Evolutionary conservation across 1,139 yeast genomes (phyloP).

Genomic region (Candida sp.): DNA sequence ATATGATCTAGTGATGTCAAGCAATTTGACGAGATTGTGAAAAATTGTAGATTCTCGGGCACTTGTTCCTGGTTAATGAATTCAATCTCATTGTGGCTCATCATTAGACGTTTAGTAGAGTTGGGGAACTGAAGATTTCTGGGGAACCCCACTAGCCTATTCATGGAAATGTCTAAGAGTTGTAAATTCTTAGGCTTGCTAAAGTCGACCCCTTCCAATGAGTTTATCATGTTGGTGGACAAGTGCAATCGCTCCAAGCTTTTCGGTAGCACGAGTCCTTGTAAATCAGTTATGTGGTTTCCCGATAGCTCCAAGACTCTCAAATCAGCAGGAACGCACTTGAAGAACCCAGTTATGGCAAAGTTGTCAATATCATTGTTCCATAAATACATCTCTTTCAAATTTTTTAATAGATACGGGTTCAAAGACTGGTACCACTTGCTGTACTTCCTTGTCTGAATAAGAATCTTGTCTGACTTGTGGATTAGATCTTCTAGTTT

Average conservation of each 20-base stretch:
- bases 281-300: conserved; percentile 20
- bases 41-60: conserved; percentile 18
- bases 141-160: conserved; percentile 10
- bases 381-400: conserved; percentile 22
- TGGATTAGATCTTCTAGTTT: conserved; percentile 18
- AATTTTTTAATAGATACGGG: conserved; percentile 17
- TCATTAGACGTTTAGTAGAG: conserved; percentile 15
- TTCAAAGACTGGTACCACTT: conserved; percentile 8
- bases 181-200: conserved; percentile 14
- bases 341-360: conserved; percentile 10
- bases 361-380: conserved; percentile 21
- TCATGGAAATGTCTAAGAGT: conserved; percentile 10
- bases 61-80: conserved; percentile 14
- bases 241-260: conserved; percentile 18
- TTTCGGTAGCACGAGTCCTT: conserved; percentile 17
- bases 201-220: conserved; percentile 21
- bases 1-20: conserved; percentile 16
- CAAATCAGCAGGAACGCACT: conserved; percentile 13
- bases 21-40: conserved; percentile 21
- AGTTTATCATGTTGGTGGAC: conserved; percentile 21
- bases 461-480: conserved; percentile 19
- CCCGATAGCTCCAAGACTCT: conserved; percentile 22
- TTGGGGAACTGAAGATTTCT: conserved; percentile 19
- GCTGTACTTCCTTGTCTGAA: conserved; percentile 12
- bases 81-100: conserved; percentile 22